Evolutionary conservation across 768 basidiomycete species (phyloP).

Genomic region (Termitomyces eurrhizus): DNA sequence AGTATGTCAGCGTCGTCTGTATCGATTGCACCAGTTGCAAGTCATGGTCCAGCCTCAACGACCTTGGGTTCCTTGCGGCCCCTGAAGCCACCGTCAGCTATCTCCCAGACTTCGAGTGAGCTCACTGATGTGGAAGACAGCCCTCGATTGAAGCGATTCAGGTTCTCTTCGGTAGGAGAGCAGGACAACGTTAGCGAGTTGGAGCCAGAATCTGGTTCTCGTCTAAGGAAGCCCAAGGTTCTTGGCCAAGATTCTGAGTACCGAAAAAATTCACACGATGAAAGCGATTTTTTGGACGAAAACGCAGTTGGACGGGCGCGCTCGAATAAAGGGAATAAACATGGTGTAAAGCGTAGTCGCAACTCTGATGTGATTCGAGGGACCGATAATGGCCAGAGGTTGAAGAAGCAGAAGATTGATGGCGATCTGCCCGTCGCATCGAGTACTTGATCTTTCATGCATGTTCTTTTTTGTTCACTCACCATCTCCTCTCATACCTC

Average conservation of each 20-base stretch:
- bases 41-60: constrained; percentile 26
- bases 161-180: constrained; percentile 22
- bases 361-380: constrained; percentile 23
- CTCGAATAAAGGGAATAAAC: constrained; percentile 17
- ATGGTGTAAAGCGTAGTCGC: constrained; percentile 34
- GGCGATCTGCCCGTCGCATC: background rate
- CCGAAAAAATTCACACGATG: background rate
- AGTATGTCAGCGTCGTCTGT: constrained; percentile 19
- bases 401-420: constrained; percentile 31
- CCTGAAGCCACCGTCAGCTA: constrained; percentile 19
- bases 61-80: constrained; percentile 17
- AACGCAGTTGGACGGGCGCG: constrained; percentile 1
- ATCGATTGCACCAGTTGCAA: constrained; percentile 22
- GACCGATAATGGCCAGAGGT: constrained; percentile 26
- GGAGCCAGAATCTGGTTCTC: constrained; percentile 1
- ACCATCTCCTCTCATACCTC: background rate
- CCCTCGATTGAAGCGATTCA: constrained; percentile 23
- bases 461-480: background rate
- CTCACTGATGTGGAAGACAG: constrained; percentile 24
- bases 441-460: background rate
- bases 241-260: constrained; percentile 7
- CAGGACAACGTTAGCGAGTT: constrained; percentile 10
- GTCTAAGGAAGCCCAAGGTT: background rate
- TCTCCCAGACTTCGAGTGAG: constrained; percentile 25
- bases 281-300: background rate